Base-by-base conservation (phyloP, 768 basidiomycete species). In the Hysterangium stoloniferum region DNA sequence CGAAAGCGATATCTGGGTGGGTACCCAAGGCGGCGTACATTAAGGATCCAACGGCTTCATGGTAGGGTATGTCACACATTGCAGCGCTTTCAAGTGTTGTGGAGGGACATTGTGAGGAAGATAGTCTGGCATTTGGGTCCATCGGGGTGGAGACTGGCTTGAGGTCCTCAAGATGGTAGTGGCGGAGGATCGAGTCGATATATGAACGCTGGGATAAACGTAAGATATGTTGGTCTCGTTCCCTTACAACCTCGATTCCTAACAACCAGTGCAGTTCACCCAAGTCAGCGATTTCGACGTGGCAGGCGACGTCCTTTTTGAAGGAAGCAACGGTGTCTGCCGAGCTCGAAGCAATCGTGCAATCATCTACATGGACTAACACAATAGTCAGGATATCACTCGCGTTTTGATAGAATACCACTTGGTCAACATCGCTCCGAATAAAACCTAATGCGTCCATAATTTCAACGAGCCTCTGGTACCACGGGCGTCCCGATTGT, bases 311-410 rank as follows among this genome's bases (percentile, higher is more conserved):
- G 15, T 70, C 55, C 0, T 43, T 54, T 42, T 66, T 65, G 56
- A 68, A 63, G 7, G 31, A 15, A 1, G 52, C 34, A 22, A 53
- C 52, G 2, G 50, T 58, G 0, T 19, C 38, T 27, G 25, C 41
- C 12, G 57, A 52, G 40, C 46, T 48, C 0, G 60, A 54, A 4
- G 45, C 2, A 59, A 58, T 0, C 53, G 43, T 25, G 0, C 64
- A 38, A 44, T 69, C 68, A 41, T 72, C 65, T 4, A 73, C 67
- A 41, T 70, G 66, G 1, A 71, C 59, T 0, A 65, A 40, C 7
- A 74, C 56, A 4, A 68, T 51, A 0, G 43, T 63, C 0, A 61
- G 59, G 0, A 29, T 22, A 8, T 46, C 34, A 0, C 52, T 44
- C 0, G 34, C 13, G 1, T 53, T 50, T 1, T 62, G 25, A 27